phyloP scores from a whole-genome alignment of 306 rosid genomes.

The Sicyos edulis region DNA sequence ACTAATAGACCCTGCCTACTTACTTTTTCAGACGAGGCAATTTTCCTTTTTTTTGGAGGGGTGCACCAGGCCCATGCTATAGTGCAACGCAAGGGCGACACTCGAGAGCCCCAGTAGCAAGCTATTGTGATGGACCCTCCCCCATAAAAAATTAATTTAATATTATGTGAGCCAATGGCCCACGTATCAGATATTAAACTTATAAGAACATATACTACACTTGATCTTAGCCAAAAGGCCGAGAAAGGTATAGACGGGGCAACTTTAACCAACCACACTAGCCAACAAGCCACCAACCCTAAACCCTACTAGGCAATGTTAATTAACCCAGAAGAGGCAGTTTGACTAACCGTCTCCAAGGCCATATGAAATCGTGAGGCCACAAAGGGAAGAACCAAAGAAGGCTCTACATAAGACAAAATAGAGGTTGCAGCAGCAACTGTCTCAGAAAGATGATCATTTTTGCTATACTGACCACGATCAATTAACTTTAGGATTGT shows the following conservation, averaged over 20 bases:
- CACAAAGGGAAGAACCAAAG: slow-evolving; percentile 90
- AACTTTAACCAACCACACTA: too few relatives aligned
- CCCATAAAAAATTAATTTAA: slow-evolving; percentile 24
- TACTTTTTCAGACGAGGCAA: neutral
- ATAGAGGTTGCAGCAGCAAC: slow-evolving; percentile 94
- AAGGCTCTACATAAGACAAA: slow-evolving; percentile 87
- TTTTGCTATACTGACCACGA: slow-evolving; percentile 99
- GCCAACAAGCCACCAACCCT: too few relatives aligned
- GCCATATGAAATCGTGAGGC: slow-evolving; percentile 98
- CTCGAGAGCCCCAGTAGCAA: slow-evolving; percentile 23
- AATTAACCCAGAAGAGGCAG: slow-evolving; percentile 22
- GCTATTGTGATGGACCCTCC: neutral
- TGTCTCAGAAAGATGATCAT: slow-evolving; percentile 87
- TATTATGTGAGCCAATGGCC: slow-evolving; percentile 22
- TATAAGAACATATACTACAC: too few relatives aligned
- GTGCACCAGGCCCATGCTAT: too few relatives aligned
- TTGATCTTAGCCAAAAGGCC: slow-evolving; percentile 33
- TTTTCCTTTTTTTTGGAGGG: too few relatives aligned
- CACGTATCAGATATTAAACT: neutral
- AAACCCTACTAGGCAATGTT: too few relatives aligned
- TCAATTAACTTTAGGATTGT: slow-evolving; percentile 80
- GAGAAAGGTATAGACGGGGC: slow-evolving; percentile 23
- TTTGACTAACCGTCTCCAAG: slow-evolving; percentile 87
- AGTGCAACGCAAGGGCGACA: too few relatives aligned
- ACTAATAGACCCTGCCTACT: neutral